Evolutionary conservation across 75 land plant genomes (phyloP), one percentile per base, ranked within the genome.

Genomic region (Pinus tabuliformis): DNA sequence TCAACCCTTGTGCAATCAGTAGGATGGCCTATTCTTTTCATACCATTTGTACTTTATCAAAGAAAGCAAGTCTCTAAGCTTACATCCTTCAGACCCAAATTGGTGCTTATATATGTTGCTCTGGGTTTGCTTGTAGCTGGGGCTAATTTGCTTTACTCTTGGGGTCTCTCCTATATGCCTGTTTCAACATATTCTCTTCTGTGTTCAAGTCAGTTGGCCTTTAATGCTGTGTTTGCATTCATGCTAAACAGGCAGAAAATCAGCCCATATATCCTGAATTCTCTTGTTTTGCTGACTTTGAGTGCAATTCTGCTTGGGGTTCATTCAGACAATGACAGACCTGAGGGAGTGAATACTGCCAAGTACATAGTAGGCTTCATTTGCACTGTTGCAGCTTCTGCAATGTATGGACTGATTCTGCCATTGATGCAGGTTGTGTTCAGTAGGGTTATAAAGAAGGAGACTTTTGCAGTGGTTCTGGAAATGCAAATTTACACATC

Each of bases 121-220:
- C 75, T 91, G 45, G 93, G 93, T 56, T 49, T 80, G 1, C 36
- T 91, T 17, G 56, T 81, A n/a, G 87, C 93, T 18, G 83, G 89
- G 26, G 92, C 89, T 74, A 85, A 88, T 74, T 37, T 89, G 78
- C 61, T 91, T 73, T 91, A 87, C 78, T 81, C 94, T 5, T 76
- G 75, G 65, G 93, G 93, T 21, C 78, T 87, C 16, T 30, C 79
- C n/a, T 85, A 85, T 76, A 81, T 91, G 49, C 81, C 94, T 4
- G 90, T 78, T 54, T 91, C 94, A 13, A 91, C 94, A 22, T 87
- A 83, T 76, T 83, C 90, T 26, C 85, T 91, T 24, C 56, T 89
- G 2, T 81, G 83, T 63, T 82, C 91, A 3, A 82, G 83, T 36
- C 91, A 89, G 36, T 76, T 91, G 52, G 91, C 82, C 20, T 91